Percentiles rank a stretch among this genome's conserved stretches.
Evolutionary conservation across 495 filamentous ascomycete genomes (phyloP).

Genomic region (Podospora australis): DNA sequence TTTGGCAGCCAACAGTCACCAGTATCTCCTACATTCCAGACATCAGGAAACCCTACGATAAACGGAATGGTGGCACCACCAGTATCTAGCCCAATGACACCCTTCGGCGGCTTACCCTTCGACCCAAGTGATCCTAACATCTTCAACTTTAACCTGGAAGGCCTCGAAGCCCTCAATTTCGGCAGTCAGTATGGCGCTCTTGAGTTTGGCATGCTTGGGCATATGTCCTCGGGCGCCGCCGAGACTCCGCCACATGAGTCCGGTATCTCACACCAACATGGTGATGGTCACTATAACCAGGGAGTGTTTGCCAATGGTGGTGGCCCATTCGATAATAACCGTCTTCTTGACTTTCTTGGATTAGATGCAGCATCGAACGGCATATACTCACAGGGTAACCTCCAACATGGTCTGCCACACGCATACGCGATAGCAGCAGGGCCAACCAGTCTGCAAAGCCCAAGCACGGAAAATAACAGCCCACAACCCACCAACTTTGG

Average conservation of each 20-base stretch:
- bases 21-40: slow-evolving; percentile 60
- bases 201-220: slow-evolving; percentile 90
- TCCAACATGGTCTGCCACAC: slow-evolving; percentile 46
- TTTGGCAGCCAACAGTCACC: slow-evolving; percentile 61
- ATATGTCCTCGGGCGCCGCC: slow-evolving; percentile 81
- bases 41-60: slow-evolving; percentile 21
- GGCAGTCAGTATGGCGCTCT: slow-evolving; percentile 89
- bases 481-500: slow-evolving; percentile 38
- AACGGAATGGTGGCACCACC: slow-evolving; percentile 24
- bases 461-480: slow-evolving; percentile 45
- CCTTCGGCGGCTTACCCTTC: slow-evolving; percentile 60
- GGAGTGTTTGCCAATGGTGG: slow-evolving; percentile 39
- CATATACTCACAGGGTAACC: slow-evolving; percentile 40
- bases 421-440: slow-evolving; percentile 45
- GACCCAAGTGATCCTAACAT: slow-evolving; percentile 85
- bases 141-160: slow-evolving; percentile 90
- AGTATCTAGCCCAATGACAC: slow-evolving; percentile 27
- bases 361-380: slow-evolving; percentile 33
- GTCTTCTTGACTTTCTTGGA: slow-evolving; percentile 35
- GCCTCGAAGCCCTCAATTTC: slow-evolving; percentile 87
- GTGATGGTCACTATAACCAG: slow-evolving; percentile 37
- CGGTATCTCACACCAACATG: slow-evolving; percentile 30
- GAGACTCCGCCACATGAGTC: slow-evolving; percentile 68
- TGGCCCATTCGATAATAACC: slow-evolving; percentile 34
- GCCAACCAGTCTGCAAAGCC: slow-evolving; percentile 42